Evolutionary conservation across 306 rosid genomes (phyloP).

Genomic region (Lathyrus aphaca): DNA sequence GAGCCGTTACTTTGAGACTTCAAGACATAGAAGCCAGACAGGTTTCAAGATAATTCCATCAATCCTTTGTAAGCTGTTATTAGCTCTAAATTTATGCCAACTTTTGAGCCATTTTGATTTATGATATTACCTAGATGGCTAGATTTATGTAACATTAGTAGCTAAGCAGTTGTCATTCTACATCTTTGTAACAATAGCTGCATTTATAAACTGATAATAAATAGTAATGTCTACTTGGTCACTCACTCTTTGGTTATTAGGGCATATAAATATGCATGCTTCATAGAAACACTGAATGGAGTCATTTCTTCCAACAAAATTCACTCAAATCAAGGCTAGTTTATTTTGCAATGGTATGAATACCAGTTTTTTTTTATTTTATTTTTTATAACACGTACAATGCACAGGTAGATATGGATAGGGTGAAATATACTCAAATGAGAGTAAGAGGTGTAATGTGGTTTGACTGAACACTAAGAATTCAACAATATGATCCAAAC

Average conservation of each 20-base stretch:
- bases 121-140: slow-evolving; percentile 5
- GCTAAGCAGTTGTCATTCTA: slow-evolving; percentile 19
- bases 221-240: not conserved
- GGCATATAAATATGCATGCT: not conserved
- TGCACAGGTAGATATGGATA: too few relatives aligned
- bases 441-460: too few relatives aligned
- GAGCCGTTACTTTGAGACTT: slow-evolving; percentile 93
- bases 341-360: not conserved
- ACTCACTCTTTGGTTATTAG: not conserved
- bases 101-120: slow-evolving; percentile 17
- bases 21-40: slow-evolving; percentile 81
- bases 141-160: slow-evolving; percentile 27
- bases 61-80: slow-evolving; percentile 15
- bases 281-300: not conserved
- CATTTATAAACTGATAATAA: slow-evolving; percentile 23
- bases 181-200: slow-evolving; percentile 31
- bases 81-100: slow-evolving; percentile 28
- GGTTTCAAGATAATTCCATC: slow-evolving; percentile 52
- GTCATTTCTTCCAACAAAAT: not conserved
- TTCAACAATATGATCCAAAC: too few relatives aligned
- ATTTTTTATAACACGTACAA: too few relatives aligned
- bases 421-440: too few relatives aligned
- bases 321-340: not conserved
- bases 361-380: not conserved
- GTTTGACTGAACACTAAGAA: too few relatives aligned